Percentiles rank a stretch among this genome's conserved stretches.
Conservation (phyloP, 2,329 filamentous ascomycete species). For the Fusarium subglutinans region DNA sequence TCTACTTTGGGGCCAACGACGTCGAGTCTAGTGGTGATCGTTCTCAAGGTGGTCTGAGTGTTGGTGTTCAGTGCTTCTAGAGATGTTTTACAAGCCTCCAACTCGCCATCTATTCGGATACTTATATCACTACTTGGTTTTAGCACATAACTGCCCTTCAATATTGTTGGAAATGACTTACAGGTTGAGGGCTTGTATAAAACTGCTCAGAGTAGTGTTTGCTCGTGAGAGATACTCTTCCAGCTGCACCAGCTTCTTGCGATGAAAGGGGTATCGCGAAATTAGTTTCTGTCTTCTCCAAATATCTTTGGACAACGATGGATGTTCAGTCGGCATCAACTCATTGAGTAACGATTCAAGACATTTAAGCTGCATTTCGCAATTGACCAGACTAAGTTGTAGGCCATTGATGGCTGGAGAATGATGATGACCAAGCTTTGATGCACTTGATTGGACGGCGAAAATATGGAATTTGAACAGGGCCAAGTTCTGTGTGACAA, state of each 20-base stretch:
- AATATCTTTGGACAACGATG: accelerated
- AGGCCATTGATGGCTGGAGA: neutral
- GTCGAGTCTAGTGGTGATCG: no score
- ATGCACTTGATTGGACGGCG: accelerated
- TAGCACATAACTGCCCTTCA: no score
- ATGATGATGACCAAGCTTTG: neutral
- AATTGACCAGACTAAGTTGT: accelerated
- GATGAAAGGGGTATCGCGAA: neutral
- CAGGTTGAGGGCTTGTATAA: neutral
- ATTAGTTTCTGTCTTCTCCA: neutral
- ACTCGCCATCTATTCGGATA: accelerated
- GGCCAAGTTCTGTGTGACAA: accelerated
- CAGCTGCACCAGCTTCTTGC: neutral
- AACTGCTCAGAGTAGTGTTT: accelerated
- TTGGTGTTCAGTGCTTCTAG: accelerated
- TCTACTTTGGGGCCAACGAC: accelerated
- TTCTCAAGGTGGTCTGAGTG: accelerated
- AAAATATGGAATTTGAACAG: neutral
- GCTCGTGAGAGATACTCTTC: neutral
- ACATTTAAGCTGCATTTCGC: neutral
- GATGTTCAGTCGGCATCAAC: accelerated
- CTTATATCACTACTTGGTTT: neutral
- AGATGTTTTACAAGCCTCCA: accelerated
- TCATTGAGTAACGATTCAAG: accelerated
- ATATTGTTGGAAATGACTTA: accelerated